These are phyloP conservation scores for Fusarium haematococcum DNA, from an alignment of 2,329 filamentous ascomycete species.

Conservation along the genomic window DNA sequence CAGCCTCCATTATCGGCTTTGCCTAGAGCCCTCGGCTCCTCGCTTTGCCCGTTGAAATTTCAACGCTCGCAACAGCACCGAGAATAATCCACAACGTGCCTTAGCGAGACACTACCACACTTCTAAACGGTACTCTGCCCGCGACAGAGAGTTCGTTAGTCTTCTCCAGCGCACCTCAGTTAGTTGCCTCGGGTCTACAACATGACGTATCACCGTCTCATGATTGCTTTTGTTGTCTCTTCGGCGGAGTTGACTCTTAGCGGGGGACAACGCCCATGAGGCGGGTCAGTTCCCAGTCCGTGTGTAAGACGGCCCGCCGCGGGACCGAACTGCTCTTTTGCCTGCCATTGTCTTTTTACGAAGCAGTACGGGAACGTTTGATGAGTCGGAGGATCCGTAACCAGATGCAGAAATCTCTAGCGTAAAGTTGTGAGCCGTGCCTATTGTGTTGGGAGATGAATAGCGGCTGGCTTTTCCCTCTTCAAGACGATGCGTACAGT, in stretches of 20 bases:
- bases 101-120: conserved; percentile 10
- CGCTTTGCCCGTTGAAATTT: not conserved
- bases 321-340: conserved; percentile 22
- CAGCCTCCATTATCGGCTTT: conserved; percentile 1
- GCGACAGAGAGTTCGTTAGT: conserved; percentile 5
- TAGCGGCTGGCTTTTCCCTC: conserved; percentile 4
- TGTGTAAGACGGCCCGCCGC: conserved; percentile 28
- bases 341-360: not conserved
- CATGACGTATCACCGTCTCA: conserved; percentile 28
- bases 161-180: not conserved
- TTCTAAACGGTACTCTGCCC: not conserved
- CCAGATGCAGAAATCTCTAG: conserved; percentile 7
- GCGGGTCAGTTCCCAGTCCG: conserved; percentile 15
- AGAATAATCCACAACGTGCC: conserved; percentile 7
- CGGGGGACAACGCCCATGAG: conserved; percentile 12
- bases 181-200: conserved; percentile 9
- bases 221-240: conserved; percentile 40
- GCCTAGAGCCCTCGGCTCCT: not conserved
- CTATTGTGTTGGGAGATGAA: conserved; percentile 24
- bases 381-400: conserved; percentile 7
- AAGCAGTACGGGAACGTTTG: conserved; percentile 4
- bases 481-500: conserved; percentile 5
- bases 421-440: conserved; percentile 8
- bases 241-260: conserved; percentile 10
- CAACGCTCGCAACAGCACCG: conserved; percentile 6